These are phyloP conservation scores for Pseudomonodictys pantanalensis DNA, from an alignment of 495 filamentous ascomycete species.

Conservation along the genomic window DNA sequence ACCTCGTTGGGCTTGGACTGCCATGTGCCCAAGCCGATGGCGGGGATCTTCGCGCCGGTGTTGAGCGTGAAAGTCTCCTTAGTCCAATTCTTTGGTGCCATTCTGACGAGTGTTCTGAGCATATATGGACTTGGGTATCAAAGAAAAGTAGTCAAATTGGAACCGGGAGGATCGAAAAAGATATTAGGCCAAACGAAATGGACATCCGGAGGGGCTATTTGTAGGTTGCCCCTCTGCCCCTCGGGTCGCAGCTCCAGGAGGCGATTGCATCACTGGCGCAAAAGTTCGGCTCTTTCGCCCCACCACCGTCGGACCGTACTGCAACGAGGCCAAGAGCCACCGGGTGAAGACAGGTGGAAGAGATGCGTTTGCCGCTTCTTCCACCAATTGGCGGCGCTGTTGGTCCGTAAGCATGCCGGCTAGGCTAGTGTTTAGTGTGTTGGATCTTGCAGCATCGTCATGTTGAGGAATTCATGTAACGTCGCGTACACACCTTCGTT, in stretches of 20 bases:
- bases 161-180: background rate
- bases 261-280: background rate
- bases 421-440: no score
- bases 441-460: no score
- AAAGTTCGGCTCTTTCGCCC: background rate
- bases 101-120: slow-evolving; percentile 28
- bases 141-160: background rate
- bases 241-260: background rate
- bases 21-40: slow-evolving; percentile 81
- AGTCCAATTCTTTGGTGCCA: slow-evolving; percentile 30
- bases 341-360: background rate
- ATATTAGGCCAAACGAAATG: background rate
- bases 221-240: background rate
- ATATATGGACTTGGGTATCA: slow-evolving; percentile 4
- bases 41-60: slow-evolving; percentile 75
- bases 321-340: no score
- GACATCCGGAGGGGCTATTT: background rate
- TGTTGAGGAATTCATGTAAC: no score
- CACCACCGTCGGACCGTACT: no score
- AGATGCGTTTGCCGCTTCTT: background rate
- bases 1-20: slow-evolving; percentile 65
- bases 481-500: no score
- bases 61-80: slow-evolving; percentile 71
- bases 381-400: background rate
- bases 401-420: background rate